Conservation (phyloP, 768 basidiomycete species). For the Filobasidium floriforme region DNA sequence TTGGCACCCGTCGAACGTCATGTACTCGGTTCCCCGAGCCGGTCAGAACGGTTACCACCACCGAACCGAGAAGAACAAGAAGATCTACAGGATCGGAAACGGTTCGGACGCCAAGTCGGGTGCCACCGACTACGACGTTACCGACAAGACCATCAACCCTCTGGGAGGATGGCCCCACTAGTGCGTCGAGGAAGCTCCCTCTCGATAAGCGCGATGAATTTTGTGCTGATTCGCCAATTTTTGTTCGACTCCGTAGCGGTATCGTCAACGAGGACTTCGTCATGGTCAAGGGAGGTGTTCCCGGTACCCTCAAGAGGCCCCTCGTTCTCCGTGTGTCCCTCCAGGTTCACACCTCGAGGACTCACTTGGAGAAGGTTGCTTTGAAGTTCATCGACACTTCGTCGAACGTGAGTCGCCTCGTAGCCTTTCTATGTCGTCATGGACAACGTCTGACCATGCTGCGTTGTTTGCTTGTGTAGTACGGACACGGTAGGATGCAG, state of each 20-base stretch:
- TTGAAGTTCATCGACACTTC: slow-evolving; percentile 99
- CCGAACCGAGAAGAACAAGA: slow-evolving; percentile 97
- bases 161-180: slow-evolving; percentile 99
- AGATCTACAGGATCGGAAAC: slow-evolving; percentile 79
- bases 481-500: slow-evolving; percentile 82
- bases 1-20: slow-evolving; percentile 65
- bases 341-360: slow-evolving; percentile 89
- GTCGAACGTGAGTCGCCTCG: slow-evolving; percentile 54
- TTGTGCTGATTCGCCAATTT: too few species aligned
- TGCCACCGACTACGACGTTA: slow-evolving; percentile 84
- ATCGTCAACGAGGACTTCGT: slow-evolving; percentile 98
- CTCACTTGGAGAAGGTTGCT: slow-evolving; percentile 93
- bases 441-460: neutral
- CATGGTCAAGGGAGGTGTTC: slow-evolving; percentile 90
- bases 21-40: slow-evolving; percentile 99
- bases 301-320: slow-evolving; percentile 96
- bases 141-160: slow-evolving; percentile 62
- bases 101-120: slow-evolving; percentile 72
- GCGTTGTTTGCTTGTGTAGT: neutral
- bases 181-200: too few species aligned
- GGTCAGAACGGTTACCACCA: slow-evolving; percentile 81
- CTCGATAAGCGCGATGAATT: too few species aligned
- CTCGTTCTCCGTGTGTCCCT: slow-evolving; percentile 94
- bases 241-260: slow-evolving; percentile 48
- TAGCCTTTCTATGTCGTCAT: neutral